These are phyloP conservation scores for Pseudonectria foliicola DNA, from an alignment of 2,329 filamentous ascomycete genomes.

Conservation along the genomic window DNA sequence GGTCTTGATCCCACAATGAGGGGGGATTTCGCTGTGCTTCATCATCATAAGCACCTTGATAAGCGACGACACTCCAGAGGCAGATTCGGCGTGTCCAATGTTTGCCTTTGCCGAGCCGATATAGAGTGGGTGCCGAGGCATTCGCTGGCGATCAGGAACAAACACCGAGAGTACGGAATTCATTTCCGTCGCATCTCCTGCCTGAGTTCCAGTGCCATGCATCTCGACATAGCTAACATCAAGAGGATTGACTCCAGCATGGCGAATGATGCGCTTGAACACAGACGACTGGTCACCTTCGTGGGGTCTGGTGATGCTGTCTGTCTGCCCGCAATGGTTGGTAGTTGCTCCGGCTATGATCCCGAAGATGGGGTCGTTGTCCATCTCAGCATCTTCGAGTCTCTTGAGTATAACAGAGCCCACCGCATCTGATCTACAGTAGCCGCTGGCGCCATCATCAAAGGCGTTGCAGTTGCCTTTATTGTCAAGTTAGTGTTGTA, in stretches of 20 bases:
- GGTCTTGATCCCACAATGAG: conserved; percentile 60
- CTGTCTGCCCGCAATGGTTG: conserved; percentile 74
- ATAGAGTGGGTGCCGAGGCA: conserved; percentile 43
- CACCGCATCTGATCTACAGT: conserved; percentile 72
- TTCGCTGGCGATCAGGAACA: conserved; percentile 39
- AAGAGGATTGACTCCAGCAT: conserved; percentile 66
- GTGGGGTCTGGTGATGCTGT: conserved; percentile 80
- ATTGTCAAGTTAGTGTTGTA: background rate
- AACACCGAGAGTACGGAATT: conserved; percentile 58
- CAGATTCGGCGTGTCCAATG: conserved; percentile 55
- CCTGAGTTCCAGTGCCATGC: conserved; percentile 84
- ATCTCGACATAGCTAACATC: conserved; percentile 82
- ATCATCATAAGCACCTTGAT: conserved; percentile 61
- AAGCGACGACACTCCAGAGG: conserved; percentile 54
- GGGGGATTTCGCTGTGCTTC: conserved; percentile 54
- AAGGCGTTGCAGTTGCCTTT: conserved; percentile 52
- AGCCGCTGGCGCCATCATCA: conserved; percentile 73
- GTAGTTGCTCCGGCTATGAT: conserved; percentile 69
- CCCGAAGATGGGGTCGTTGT: conserved; percentile 71
- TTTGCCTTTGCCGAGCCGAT: conserved; percentile 59
- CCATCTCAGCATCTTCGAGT: conserved; percentile 67
- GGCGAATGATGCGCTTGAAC: conserved; percentile 62
- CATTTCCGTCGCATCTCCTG: conserved; percentile 78
- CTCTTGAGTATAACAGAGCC: conserved; percentile 72
- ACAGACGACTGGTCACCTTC: conserved; percentile 66